A percentile compares a stretch with the other conserved stretches of the same genome.
Conservation (phyloP, 2,329 filamentous ascomycete genomes). For the Penicillium decumbens region DNA sequence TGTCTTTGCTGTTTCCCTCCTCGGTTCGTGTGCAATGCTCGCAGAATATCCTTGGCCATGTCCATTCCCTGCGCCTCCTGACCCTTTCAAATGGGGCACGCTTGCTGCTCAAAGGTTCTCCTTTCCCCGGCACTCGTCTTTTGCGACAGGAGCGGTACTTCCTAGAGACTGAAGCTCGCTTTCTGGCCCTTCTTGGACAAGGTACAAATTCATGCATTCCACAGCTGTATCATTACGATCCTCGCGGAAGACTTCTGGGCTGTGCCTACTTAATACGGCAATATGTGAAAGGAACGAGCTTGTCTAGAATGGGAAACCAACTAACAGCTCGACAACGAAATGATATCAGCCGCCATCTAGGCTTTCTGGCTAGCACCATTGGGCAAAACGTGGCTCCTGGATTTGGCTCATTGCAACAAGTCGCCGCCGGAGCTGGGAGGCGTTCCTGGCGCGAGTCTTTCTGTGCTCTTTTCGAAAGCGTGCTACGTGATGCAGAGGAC, state of each 20-base stretch:
- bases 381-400: slow-evolving; percentile 44
- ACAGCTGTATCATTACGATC: slow-evolving; percentile 36
- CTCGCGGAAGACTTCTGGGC: slow-evolving; percentile 23
- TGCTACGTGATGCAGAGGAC: slow-evolving; percentile 56
- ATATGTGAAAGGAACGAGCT: slow-evolving; percentile 32
- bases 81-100: slow-evolving; percentile 37
- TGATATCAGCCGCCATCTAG: slow-evolving; percentile 35
- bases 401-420: slow-evolving; percentile 50
- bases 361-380: slow-evolving; percentile 39
- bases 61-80: slow-evolving; percentile 36
- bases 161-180: slow-evolving; percentile 40
- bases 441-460: slow-evolving; percentile 54
- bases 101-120: slow-evolving; percentile 37
- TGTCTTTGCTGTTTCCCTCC: slow-evolving; percentile 32
- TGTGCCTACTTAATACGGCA: slow-evolving; percentile 38
- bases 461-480: slow-evolving; percentile 48
- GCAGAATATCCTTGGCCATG: slow-evolving; percentile 25
- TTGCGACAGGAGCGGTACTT: slow-evolving; percentile 38
- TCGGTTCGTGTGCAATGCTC: slow-evolving; percentile 27
- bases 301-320: slow-evolving; percentile 29
- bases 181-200: slow-evolving; percentile 35
- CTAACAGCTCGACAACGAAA: slow-evolving; percentile 30
- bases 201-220: slow-evolving; percentile 35
- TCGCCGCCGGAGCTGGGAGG: slow-evolving; percentile 44
- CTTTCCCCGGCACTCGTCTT: slow-evolving; percentile 33